Conservation (phyloP, 2,329 filamentous ascomycete species). For the Penicillium sp. region DNA sequence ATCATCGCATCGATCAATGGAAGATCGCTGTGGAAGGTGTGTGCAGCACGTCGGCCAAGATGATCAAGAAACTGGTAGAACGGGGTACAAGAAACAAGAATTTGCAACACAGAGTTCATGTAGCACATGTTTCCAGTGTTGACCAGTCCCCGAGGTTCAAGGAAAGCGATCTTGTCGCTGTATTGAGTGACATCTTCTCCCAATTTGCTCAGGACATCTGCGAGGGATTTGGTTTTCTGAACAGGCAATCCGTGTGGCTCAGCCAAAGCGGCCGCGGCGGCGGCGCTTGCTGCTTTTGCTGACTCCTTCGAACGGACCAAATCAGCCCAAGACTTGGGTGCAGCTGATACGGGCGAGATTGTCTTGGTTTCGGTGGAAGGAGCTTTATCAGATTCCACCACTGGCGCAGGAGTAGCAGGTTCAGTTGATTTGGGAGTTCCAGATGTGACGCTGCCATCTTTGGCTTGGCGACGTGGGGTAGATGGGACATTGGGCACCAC, state of each 20-base stretch:
- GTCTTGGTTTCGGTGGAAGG: slow-evolving; percentile 32
- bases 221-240: slow-evolving; percentile 62
- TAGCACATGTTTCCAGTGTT: slow-evolving; percentile 99
- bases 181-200: slow-evolving; percentile 61
- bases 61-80: slow-evolving; percentile 94
- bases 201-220: slow-evolving; percentile 74
- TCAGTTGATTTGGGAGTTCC: slow-evolving; percentile 36
- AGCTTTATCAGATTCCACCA: slow-evolving; percentile 4
- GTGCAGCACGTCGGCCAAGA: slow-evolving; percentile 75
- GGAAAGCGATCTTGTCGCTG: slow-evolving; percentile 68
- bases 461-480: slow-evolving; percentile 37
- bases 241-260: slow-evolving; percentile 45
- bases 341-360: slow-evolving; percentile 43
- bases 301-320: slow-evolving; percentile 58
- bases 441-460: slow-evolving; percentile 37
- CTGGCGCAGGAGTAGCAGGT: slow-evolving; percentile 5
- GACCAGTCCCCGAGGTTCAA: slow-evolving; percentile 88
- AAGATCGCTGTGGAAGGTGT: slow-evolving; percentile 94
- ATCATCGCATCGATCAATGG: slow-evolving; percentile 95
- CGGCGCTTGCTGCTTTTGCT: slow-evolving; percentile 30
- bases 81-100: slow-evolving; percentile 86
- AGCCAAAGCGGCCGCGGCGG: slow-evolving; percentile 26
- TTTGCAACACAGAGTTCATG: slow-evolving; percentile 99
- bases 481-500: slow-evolving; percentile 42
- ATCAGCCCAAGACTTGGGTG: slow-evolving; percentile 69